A percentile compares a stretch with the other conserved stretches of the same genome.
Conservation (phyloP, 192 early-diverging fungal genomes). For the Backusella mclennaniae region DNA sequence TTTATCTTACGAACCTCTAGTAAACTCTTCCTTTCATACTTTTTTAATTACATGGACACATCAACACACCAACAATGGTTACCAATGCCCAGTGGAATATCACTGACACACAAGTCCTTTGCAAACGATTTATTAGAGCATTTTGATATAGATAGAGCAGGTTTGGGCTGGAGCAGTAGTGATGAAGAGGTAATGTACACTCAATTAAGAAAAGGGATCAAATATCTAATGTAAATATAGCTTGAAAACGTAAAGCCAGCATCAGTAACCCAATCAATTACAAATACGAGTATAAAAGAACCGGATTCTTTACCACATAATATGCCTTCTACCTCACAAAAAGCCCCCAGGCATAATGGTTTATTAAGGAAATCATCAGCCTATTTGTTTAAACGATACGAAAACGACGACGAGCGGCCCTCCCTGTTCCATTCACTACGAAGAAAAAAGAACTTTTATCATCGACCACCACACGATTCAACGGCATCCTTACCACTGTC, state of each 20-base stretch:
- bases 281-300: neutral
- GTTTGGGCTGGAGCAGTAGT: constrained; percentile 13
- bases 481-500: constrained; percentile 7
- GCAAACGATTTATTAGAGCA: constrained; percentile 24
- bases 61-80: constrained; percentile 14
- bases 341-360: neutral
- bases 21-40: neutral
- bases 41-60: neutral
- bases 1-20: neutral
- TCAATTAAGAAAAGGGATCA: neutral
- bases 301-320: neutral
- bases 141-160: constrained; percentile 22
- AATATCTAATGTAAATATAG: neutral
- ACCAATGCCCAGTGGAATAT: constrained; percentile 16
- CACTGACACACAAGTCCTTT: constrained; percentile 27
- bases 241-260: neutral
- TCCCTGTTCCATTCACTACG: neutral
- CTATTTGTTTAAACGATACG: constrained; percentile 14
- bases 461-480: neutral
- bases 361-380: constrained; percentile 24
- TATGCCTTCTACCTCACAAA: neutral
- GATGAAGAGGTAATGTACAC: neutral
- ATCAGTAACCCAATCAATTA: neutral
- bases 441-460: constrained; percentile 10
- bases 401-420: neutral